Base-by-base conservation (phyloP, 1,139 yeast genomes). In the Saccharomycopsis hybrid region DNA sequence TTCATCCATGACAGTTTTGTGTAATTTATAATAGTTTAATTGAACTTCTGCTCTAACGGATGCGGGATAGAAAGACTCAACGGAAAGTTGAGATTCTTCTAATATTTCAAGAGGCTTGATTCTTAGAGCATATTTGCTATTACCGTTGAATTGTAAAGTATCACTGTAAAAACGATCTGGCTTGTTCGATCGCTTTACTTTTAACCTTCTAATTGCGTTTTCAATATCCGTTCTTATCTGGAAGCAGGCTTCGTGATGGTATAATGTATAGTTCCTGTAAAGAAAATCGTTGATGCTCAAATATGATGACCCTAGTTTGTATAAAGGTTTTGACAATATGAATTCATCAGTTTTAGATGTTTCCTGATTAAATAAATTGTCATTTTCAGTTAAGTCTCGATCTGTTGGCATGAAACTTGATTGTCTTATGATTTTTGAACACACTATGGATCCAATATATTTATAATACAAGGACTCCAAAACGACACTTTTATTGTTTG, bases 251-350 rank as follows among this genome's bases (percentile, higher is more conserved):
- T 60, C 63, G 2, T 53, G 48, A 13, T 64, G 57, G 2, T 51
- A 48, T 1, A 60, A 47, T 8, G 55, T 51, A 41, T 62, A 63
- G 1, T 58, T 51, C 35, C 74, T 62, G 4, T 59, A 45, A 3
- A 68, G 44, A 25, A 67, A 62, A 54, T 73, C 78, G 3, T 62
- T 54, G 5, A 63, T 41, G 2, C 71, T 63, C 7, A 73, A 60
- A 51, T 61, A 71, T 41, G 64, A 67, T 4, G 62, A 52, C 5
- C 62, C 60, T 31, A 61, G 49, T 28, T 57, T 49, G 11, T 60
- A 58, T 4, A 58, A 48, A 3, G 65, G 59, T 18, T 30, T 43
- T 2, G 35, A 7, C 25, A 35, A 27, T 18, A 32, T 32, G 11
- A 36, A 13, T 7, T 13, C 24, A 13, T 5, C 24, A 13, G 9